Conservation (phyloP, 2,329 filamentous ascomycete genomes). For the Metarhizium anisopliae region DNA sequence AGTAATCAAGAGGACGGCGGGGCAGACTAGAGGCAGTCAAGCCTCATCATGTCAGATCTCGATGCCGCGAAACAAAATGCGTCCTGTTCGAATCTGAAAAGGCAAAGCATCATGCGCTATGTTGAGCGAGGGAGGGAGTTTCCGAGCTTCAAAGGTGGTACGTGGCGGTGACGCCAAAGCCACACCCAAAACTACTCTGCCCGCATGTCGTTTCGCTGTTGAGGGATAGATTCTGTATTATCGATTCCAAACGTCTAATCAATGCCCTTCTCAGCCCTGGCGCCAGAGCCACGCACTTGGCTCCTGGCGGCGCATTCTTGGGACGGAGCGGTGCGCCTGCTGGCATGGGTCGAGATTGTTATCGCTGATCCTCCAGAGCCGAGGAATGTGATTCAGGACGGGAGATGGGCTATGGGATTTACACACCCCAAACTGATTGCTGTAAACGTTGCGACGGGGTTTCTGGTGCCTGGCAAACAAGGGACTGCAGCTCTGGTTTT, state of each 20-base stretch:
- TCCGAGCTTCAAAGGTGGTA: too few species aligned
- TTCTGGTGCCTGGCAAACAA: too few species aligned
- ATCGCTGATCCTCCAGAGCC: background rate
- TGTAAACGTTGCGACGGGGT: background rate
- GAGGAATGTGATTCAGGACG: background rate
- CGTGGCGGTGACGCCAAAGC: too few species aligned
- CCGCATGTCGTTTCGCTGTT: too few species aligned
- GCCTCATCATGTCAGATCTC: background rate
- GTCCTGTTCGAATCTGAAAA: constrained; percentile 27
- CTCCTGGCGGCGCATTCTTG: background rate
- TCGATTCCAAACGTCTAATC: background rate
- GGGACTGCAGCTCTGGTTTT: too few species aligned
- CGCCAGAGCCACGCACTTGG: background rate
- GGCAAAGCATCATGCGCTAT: background rate
- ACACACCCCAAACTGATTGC: too few species aligned
- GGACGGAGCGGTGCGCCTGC: background rate
- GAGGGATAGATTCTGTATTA: too few species aligned
- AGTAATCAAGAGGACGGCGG: background rate
- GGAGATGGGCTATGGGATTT: background rate
- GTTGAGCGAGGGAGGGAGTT: too few species aligned
- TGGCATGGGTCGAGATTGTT: background rate
- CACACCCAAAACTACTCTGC: too few species aligned
- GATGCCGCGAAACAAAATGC: constrained; percentile 1
- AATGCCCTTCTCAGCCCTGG: constrained; percentile 23
- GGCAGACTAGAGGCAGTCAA: background rate